Evolutionary conservation across 768 basidiomycete species (phyloP), one percentile per base, ranked within the genome.

Genomic region (Butyriboletus loyo): DNA sequence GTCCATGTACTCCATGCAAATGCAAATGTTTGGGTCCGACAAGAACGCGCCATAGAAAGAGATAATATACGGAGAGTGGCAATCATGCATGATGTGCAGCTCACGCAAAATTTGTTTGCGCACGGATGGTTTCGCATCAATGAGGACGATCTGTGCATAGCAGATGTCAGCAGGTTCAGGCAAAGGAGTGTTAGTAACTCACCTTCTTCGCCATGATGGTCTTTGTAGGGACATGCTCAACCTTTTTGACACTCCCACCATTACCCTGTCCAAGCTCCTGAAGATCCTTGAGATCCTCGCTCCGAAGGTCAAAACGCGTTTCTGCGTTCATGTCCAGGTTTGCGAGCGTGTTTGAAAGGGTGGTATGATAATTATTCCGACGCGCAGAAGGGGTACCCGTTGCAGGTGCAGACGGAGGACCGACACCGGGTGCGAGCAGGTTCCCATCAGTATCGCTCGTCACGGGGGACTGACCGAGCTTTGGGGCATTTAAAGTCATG

Each of bases 121-220:
- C 30, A 98, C 92, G 2, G 92, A 83, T 10, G 94, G 96, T 68
- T 98, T 98, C 28, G 93, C 94, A 72, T 96, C 93, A 69, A 97
- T 96, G 55, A 95, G 84, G 27, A 97, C 92, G 67, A 94, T 92
- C 94, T 96, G 63, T 49, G 41, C 17, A 25, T 9, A 17, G 30
- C 37, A 45, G 19, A 43, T 27, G 46, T 42, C 46, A 46, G 39
- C 14, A 37, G 17, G 46, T 10, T 31, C 19, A 27, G 3, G 28
- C 5, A 7, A 28, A 49, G 11, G 19, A 44, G 36, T 10, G 13
- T n/a, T 27, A 1, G 21, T 9, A 32, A 70, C 85, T 52, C 64
- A 87, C 97, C 84, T 99, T 99, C 77, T 97, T 95, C 5, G 97
- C 97, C 96, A 99, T 98, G 61, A 93, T 81, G 15, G 85, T 92